A percentile compares a stretch with the other conserved stretches of the same genome.
phyloP scores from a whole-genome alignment of 352 stramenopile species.

The Nothophytophthora sp. region DNA sequence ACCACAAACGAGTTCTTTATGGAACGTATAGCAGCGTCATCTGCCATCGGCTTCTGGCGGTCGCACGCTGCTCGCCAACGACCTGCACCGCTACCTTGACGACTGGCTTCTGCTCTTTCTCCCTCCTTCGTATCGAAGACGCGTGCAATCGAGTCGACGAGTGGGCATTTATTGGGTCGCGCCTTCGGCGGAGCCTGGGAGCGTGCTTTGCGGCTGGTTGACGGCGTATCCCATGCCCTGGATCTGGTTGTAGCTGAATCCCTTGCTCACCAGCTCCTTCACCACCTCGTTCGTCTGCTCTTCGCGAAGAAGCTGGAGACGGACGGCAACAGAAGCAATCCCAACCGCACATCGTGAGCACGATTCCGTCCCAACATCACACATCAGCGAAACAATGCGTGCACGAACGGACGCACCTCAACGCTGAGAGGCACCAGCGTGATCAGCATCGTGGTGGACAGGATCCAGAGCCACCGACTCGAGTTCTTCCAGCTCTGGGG shows the following conservation, averaged over 20 bases:
- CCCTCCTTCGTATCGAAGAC: too few species aligned
- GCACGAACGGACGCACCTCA: constrained; percentile 78
- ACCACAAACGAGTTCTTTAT: too few species aligned
- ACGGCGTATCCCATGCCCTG: constrained; percentile 85
- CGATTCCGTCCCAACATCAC: too few species aligned
- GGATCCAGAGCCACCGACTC: constrained; percentile 76
- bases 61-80: neutral
- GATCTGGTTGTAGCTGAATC: constrained; percentile 85
- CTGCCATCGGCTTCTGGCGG: neutral
- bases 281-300: constrained; percentile 86
- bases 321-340: constrained; percentile 1
- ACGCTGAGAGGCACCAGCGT: constrained; percentile 86
- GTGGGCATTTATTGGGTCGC: constrained; percentile 54
- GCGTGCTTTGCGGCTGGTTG: constrained; percentile 65
- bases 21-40: too few species aligned
- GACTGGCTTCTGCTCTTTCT: too few species aligned
- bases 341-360: neutral
- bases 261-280: constrained; percentile 80
- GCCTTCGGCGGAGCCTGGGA: constrained; percentile 36
- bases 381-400: too few species aligned
- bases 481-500: constrained; percentile 55
- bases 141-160: too few species aligned
- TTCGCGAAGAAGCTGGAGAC: constrained; percentile 69
- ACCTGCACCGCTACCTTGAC: too few species aligned
- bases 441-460: constrained; percentile 84